Evolutionary conservation across 2,329 filamentous ascomycete genomes (phyloP).

Genomic region (Botrytis porri): DNA sequence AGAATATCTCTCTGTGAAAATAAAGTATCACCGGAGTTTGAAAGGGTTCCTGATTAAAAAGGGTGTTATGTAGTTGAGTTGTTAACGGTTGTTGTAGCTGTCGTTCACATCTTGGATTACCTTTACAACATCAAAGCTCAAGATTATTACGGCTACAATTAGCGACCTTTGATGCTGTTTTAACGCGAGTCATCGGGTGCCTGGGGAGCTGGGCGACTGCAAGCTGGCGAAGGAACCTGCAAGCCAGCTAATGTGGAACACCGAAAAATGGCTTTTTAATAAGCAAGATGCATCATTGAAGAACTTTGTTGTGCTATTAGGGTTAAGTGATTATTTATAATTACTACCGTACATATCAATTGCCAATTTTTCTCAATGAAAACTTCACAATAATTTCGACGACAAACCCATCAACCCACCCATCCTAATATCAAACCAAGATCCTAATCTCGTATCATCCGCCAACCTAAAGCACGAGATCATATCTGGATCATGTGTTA

Average conservation of each 20-base stretch:
- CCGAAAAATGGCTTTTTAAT: neutral
- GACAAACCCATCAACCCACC: neutral
- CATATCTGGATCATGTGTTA: neutral
- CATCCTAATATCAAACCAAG: neutral
- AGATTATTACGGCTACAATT: constrained; percentile 14
- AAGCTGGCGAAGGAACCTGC: constrained; percentile 3
- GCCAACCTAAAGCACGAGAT: constrained; percentile 1
- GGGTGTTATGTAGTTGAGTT: constrained; percentile 11
- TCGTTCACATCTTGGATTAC: constrained; percentile 17
- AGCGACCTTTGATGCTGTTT: constrained; percentile 3
- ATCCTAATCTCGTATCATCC: neutral
- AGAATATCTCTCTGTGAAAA: neutral
- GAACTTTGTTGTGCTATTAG: neutral
- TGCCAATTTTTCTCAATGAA: neutral
- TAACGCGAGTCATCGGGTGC: constrained; percentile 21
- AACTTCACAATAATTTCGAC: no score
- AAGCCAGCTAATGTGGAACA: neutral
- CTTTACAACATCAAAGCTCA: constrained; percentile 19
- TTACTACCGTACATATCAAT: neutral
- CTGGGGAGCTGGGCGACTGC: constrained; percentile 16
- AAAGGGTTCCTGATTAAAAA: constrained; percentile 8
- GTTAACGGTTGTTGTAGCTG: constrained; percentile 15
- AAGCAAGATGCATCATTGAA: neutral
- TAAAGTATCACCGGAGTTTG: neutral
- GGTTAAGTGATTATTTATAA: neutral